Conservation (phyloP, 1,284 basidiomycete genomes). For the Ustilago hordei region DNA sequence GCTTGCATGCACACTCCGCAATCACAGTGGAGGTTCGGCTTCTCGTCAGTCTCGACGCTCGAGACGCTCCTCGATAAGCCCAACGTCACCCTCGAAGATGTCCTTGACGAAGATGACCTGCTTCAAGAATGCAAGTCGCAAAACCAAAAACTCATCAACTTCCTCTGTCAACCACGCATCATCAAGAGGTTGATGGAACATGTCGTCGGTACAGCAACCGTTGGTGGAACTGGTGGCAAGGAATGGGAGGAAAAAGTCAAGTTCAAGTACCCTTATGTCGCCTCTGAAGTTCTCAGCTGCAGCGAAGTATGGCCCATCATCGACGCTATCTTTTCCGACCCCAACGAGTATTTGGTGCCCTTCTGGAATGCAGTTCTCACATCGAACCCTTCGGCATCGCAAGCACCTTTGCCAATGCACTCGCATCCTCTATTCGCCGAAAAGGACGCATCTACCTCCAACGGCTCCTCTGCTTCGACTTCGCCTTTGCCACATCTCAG, state of each 20-base stretch:
- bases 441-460: conserved; percentile 25
- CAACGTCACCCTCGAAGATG: conserved; percentile 79
- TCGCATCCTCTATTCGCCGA: conserved; percentile 65
- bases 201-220: conserved; percentile 85
- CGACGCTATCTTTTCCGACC: conserved; percentile 84
- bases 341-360: conserved; percentile 72
- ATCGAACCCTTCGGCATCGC: conserved; percentile 73
- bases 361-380: conserved; percentile 95
- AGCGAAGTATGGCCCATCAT: conserved; percentile 95
- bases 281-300: conserved; percentile 89
- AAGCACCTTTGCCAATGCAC: conserved; percentile 63
- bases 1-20: background rate
- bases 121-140: conserved; percentile 95
- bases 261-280: conserved; percentile 83
- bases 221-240: conserved; percentile 74
- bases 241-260: conserved; percentile 68
- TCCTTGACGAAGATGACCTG: conserved; percentile 93
- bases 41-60: conserved; percentile 64
- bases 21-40: conserved; percentile 66
- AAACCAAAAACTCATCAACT: conserved; percentile 87
- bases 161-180: conserved; percentile 83
- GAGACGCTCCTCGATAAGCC: conserved; percentile 65
- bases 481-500: conserved; percentile 47
- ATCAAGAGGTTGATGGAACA: conserved; percentile 83
- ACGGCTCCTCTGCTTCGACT: conserved; percentile 28